These are phyloP conservation scores for Wickerhamiella spandovensis DNA, from an alignment of 805 yeast species.

Conservation along the genomic window DNA sequence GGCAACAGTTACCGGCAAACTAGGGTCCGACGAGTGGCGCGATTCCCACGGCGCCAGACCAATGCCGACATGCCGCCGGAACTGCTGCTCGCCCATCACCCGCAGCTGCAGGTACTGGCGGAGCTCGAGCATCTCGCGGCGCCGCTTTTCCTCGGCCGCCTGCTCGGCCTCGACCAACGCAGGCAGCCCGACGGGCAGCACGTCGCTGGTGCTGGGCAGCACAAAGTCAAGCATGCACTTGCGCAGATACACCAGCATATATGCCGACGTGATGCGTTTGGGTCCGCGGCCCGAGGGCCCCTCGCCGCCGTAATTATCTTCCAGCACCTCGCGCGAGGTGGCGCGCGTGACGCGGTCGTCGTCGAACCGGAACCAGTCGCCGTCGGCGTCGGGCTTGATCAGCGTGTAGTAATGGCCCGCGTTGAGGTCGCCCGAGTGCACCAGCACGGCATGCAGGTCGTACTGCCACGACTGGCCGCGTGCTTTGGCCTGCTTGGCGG, in stretches of 20 bases:
- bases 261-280: conserved; percentile 84
- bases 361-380: conserved; percentile 82
- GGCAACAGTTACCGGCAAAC: neutral
- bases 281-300: conserved; percentile 25
- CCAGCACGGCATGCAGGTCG: conserved; percentile 82
- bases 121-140: conserved; percentile 58
- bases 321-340: conserved; percentile 71
- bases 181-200: conserved; percentile 57
- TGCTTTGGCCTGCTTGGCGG: conserved; percentile 26
- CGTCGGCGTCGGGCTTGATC: conserved; percentile 62
- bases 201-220: conserved; percentile 41
- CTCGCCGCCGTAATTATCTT: conserved; percentile 83
- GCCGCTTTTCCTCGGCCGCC: conserved; percentile 38
- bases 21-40: neutral
- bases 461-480: conserved; percentile 56
- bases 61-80: conserved; percentile 8
- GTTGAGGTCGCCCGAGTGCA: conserved; percentile 90
- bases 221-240: conserved; percentile 44
- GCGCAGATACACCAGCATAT: conserved; percentile 88
- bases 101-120: conserved; percentile 21
- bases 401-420: conserved; percentile 95
- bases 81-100: conserved; percentile 3
- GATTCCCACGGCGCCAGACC: conserved; percentile 5
- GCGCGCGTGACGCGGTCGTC: conserved; percentile 91
- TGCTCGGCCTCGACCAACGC: conserved; percentile 50